Evolutionary conservation across 2,329 filamentous ascomycete species (phyloP), one percentile per base, ranked within the genome.

Genomic region (Epichloe scottii): DNA sequence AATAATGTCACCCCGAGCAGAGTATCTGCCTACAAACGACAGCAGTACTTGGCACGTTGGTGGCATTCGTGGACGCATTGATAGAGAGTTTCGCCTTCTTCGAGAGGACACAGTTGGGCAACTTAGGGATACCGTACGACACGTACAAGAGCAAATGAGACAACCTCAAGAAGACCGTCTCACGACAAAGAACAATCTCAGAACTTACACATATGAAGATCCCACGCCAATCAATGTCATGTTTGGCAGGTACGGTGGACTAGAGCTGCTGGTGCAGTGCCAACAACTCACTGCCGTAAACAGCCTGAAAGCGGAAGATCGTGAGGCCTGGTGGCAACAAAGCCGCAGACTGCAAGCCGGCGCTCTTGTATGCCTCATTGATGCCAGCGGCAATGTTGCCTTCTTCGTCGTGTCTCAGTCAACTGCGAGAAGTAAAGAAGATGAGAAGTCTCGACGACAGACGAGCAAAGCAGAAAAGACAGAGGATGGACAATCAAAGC

Each of bases 21-120:
- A 77, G 52, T 77, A 74, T 53, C 59, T 77, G 6, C 71, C 69
- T 0, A 61, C 59, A 3, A 66, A 58, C 5, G 66, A 74, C 55
- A 57, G 65, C 4, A 57, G 60, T 0, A 59, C 63, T 15, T 69
- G 65, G 57, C 71, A 61, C 46, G 53, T 55, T 53, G 56, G 60
- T 3, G 72, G 74, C 1, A 67, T 74, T 11, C 62, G 60, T 4
- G 74, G 76, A 2, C 67, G 76, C 1, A 59, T 81, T 0, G 77
- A 81, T 58, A 66, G 71, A 50, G 71, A 80, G 50, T 81, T 81
- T 46, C 70, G 78, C 15, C 68, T 81, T 1, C 59, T 80, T 1
- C 68, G 77, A 2, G 74, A 80, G 59, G 77, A 81, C 55, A 77
- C 72, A 0, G 65, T 80, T 2, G 75, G 75, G 0, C 71, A 77